A percentile compares a stretch with the other conserved stretches of the same genome.
Evolutionary conservation across 1,139 yeast species (phyloP).

Genomic region (Schwanniomyces etchellsii): DNA sequence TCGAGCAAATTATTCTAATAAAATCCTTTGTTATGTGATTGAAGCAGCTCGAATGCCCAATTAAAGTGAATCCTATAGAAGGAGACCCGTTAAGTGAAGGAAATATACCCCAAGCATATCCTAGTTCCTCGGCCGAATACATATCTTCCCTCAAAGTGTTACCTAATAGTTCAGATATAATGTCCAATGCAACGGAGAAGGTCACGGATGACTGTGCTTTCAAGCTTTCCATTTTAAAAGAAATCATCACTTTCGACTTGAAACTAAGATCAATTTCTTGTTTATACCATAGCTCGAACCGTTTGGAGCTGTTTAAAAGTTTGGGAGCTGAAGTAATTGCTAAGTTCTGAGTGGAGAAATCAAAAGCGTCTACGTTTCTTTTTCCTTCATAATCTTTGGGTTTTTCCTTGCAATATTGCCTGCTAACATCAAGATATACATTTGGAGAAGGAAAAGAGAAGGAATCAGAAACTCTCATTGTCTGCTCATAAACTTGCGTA

Average conservation of each 20-base stretch:
- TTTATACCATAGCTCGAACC: conserved; percentile 49
- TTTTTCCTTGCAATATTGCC: conserved; percentile 5
- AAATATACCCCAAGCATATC: conserved; percentile 49
- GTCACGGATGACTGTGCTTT: conserved; percentile 19
- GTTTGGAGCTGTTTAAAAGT: conserved; percentile 10
- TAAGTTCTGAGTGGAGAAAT: neutral
- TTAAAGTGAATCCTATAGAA: conserved; percentile 41
- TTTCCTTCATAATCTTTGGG: neutral
- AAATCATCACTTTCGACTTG: conserved; percentile 24
- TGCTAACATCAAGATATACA: no score
- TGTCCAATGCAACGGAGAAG: conserved; percentile 40
- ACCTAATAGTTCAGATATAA: conserved; percentile 44
- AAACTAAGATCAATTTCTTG: conserved; percentile 16
- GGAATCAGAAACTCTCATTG: neutral
- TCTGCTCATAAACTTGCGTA: neutral
- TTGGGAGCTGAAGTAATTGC: conserved; percentile 8
- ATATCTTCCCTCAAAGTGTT: conserved; percentile 28
- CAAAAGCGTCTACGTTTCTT: neutral
- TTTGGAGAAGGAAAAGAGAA: conserved; percentile 6
- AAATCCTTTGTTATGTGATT: conserved; percentile 18
- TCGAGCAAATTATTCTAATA: conserved; percentile 11
- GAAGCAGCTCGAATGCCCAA: conserved; percentile 43
- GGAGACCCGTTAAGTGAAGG: conserved; percentile 48
- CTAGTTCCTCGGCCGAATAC: conserved; percentile 46
- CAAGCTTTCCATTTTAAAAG: conserved; percentile 38